Evolutionary conservation across 2,329 filamentous ascomycete species (phyloP), one percentile per base, ranked within the genome.

Genomic region (Neofusicoccum ribis): DNA sequence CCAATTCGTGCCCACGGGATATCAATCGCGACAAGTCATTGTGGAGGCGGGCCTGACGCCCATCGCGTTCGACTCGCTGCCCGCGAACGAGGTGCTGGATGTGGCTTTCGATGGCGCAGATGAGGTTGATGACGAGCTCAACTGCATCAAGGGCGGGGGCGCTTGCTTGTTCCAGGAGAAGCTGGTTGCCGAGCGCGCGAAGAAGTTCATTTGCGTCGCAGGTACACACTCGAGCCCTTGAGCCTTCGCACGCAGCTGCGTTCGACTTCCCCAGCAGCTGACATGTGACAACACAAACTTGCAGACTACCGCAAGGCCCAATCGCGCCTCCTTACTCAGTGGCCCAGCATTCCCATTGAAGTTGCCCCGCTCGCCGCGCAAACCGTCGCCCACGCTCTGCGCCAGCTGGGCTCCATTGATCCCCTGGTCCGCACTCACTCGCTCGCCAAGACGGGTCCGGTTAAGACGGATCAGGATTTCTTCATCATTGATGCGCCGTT

Each of bases 151-250:
- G 82, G 95, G 95, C 63, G 95, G 95, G 58, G 95, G 95, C 66
- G 95, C 93, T n/a, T 99, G 95, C 79, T 81, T 98, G 65, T 96
- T 97, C 82, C 95, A 98, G 79, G 95, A 99, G 81, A 99, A 99
- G 83, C 84, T 99, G 41, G 93, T 99, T 4, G 93, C 93, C 5
- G 87, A 92, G 67, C 87, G 90, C 58, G 90, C 92, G 3, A 91
- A 88, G 78, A 91, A 91, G 75, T 97, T 97, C 73, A 85, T 97
- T 68, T 94, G 91, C 72, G 92, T 96, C 65, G 92, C 92, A 65
- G 90, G 89, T 91, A 79, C 72, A 84, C 2, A 34, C 5, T 14
- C 47, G 7, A 17, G 23, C 23, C 17, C 39, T 47, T 46, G 17
- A 31, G 41, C 5, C 15, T 23, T 12, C 11, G 39, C 23, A 15